phyloP scores from a whole-genome alignment of 2,329 filamentous ascomycete genomes.

The Simplicillium aogashimaense region DNA sequence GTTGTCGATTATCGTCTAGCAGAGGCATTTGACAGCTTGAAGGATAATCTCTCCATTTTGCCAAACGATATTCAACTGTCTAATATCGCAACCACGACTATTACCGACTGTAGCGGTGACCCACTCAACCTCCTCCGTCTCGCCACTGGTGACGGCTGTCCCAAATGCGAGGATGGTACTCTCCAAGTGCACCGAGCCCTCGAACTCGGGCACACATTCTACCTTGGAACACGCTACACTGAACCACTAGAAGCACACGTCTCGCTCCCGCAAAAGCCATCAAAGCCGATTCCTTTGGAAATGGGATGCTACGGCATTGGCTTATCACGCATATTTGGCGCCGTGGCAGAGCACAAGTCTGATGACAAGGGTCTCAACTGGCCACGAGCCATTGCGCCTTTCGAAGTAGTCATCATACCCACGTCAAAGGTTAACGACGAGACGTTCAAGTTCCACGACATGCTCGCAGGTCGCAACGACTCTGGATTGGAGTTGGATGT shows the following conservation, averaged over 20 bases:
- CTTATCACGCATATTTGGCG: slow-evolving; percentile 80
- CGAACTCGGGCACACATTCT: slow-evolving; percentile 91
- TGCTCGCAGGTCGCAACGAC: slow-evolving; percentile 24
- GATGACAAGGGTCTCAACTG: slow-evolving; percentile 73
- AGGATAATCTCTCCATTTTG: slow-evolving; percentile 14
- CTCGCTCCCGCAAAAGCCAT: slow-evolving; percentile 20
- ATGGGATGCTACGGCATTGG: slow-evolving; percentile 98
- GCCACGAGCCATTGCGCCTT: slow-evolving; percentile 81
- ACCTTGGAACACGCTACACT: slow-evolving; percentile 84
- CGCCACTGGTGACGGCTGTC: slow-evolving; percentile 60
- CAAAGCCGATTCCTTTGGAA: slow-evolving; percentile 48
- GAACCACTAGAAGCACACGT: slow-evolving; percentile 60
- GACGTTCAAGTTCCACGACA: slow-evolving; percentile 54
- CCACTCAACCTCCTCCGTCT: slow-evolving; percentile 54
- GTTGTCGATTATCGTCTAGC: slow-evolving; percentile 22
- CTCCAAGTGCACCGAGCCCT: slow-evolving; percentile 64
- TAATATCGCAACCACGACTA: slow-evolving; percentile 3
- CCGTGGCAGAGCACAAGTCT: slow-evolving; percentile 66
- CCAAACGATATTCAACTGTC: slow-evolving; percentile 7
- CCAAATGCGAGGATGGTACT: slow-evolving; percentile 53
- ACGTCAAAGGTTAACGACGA: slow-evolving; percentile 34
- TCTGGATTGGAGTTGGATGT: slow-evolving; percentile 40
- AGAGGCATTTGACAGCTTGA: slow-evolving; percentile 13
- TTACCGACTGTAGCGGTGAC: slow-evolving; percentile 18
- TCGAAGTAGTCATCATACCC: slow-evolving; percentile 60